phyloP scores from a whole-genome alignment of 2,329 filamentous ascomycete species.

The Fusarium sp. region DNA sequence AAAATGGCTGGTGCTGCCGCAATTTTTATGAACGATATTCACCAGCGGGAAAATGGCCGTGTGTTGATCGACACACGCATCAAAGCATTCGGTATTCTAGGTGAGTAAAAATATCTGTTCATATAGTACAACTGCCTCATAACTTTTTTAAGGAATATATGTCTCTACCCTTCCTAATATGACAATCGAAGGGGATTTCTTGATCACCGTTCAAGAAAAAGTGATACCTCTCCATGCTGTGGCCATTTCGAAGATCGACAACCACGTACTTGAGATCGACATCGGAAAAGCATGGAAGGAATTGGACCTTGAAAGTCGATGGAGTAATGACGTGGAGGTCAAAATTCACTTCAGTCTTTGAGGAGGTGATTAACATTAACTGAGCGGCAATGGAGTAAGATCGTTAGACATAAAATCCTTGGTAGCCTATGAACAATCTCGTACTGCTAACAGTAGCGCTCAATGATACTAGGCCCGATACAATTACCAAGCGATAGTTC shows the following conservation, averaged over 20 bases:
- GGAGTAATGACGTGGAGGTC: constrained; percentile 84
- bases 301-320: constrained; percentile 76
- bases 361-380: constrained; percentile 2
- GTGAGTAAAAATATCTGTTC: constrained; percentile 59
- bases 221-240: constrained; percentile 78
- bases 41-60: constrained; percentile 66
- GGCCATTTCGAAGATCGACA: constrained; percentile 63
- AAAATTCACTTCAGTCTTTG: constrained; percentile 68
- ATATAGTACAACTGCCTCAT: not conserved
- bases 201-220: constrained; percentile 79
- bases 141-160: constrained; percentile 70
- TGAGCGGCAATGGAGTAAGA: not conserved
- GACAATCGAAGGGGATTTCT: constrained; percentile 73
- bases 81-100: constrained; percentile 83
- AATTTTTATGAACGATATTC: constrained; percentile 72
- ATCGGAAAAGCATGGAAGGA: constrained; percentile 81
- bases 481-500: not conserved
- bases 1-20: constrained; percentile 94
- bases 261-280: constrained; percentile 81
- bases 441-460: too few species aligned
- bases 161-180: constrained; percentile 75
- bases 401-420: not conserved
- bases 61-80: constrained; percentile 76
- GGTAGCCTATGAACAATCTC: too few species aligned
- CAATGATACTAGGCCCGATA: too few species aligned